Conservation (phyloP, 441 rosid genomes). For the Melastoma candidum region DNA sequence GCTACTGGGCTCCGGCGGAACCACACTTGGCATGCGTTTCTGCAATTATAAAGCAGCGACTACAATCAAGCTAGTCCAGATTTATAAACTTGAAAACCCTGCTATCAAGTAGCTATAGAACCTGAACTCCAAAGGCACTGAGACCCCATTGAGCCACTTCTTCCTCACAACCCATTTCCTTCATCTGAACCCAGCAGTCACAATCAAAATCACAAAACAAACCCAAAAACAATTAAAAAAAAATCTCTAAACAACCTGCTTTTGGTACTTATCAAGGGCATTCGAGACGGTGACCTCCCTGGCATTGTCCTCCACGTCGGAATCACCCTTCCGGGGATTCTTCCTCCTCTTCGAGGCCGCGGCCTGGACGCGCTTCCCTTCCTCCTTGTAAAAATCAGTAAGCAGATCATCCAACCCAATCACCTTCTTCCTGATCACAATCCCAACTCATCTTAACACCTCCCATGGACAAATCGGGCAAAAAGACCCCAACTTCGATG, state of each 20-base stretch:
- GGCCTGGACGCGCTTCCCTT: conserved; percentile 46
- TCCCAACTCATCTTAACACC: neutral
- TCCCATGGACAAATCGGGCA: neutral
- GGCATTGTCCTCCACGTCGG: conserved; percentile 54
- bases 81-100: too few relatives aligned
- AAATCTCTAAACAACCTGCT: conserved; percentile 35
- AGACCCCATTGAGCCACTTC: conserved; percentile 60
- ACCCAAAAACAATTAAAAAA: neutral
- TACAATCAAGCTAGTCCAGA: too few relatives aligned
- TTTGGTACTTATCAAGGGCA: conserved; percentile 43
- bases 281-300: conserved; percentile 49
- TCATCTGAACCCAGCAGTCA: conserved; percentile 37
- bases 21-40: conserved; percentile 33
- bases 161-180: conserved; percentile 48
- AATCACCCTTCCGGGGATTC: conserved; percentile 35
- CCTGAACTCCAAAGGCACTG: conserved; percentile 59
- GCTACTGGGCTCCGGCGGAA: conserved; percentile 33
- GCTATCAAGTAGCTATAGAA: conserved; percentile 2
- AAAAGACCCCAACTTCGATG: neutral
- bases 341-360: conserved; percentile 28
- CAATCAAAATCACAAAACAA: neutral
- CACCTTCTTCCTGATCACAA: conserved; percentile 43
- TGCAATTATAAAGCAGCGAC: conserved; percentile 23
- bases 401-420: conserved; percentile 81
- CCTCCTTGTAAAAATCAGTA: conserved; percentile 59